These are phyloP conservation scores for Termitomyces bulborhizus DNA, from an alignment of 768 basidiomycete species.

Conservation along the genomic window DNA sequence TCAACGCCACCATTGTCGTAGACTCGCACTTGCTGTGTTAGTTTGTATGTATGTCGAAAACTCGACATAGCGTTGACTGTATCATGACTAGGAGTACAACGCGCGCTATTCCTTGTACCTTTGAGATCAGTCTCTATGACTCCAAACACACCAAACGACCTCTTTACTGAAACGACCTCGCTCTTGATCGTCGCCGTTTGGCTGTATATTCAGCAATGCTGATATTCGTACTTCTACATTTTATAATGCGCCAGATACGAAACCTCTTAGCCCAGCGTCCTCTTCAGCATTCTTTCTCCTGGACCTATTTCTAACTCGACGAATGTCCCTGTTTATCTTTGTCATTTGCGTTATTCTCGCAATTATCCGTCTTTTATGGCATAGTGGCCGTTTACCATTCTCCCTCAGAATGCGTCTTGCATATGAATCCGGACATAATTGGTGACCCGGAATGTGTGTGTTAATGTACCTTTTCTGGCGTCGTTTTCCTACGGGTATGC, in stretches of 20 bases:
- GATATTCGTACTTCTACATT: background rate
- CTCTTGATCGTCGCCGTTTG: slow-evolving; percentile 1
- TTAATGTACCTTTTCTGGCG: background rate
- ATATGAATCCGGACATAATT: slow-evolving; percentile 4
- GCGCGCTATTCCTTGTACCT: background rate
- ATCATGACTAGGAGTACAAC: background rate
- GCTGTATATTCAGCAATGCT: background rate
- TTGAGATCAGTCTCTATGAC: background rate
- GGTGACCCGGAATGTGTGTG: background rate
- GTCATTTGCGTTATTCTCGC: slow-evolving; percentile 5
- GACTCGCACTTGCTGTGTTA: background rate
- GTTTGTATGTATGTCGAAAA: background rate
- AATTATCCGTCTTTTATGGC: background rate
- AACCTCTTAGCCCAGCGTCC: background rate
- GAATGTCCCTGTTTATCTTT: slow-evolving; percentile 5
- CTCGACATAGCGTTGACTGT: background rate
- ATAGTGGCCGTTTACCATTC: slow-evolving; percentile 4
- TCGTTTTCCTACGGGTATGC: background rate
- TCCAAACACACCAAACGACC: background rate
- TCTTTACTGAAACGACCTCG: background rate
- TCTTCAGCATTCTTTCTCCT: background rate
- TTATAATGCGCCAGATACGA: background rate
- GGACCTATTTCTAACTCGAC: background rate
- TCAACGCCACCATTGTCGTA: background rate
- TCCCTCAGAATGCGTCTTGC: slow-evolving; percentile 13